These are phyloP conservation scores for Aspergillus quadricinctus DNA, from an alignment of 2,329 filamentous ascomycete species.

Conservation along the genomic window DNA sequence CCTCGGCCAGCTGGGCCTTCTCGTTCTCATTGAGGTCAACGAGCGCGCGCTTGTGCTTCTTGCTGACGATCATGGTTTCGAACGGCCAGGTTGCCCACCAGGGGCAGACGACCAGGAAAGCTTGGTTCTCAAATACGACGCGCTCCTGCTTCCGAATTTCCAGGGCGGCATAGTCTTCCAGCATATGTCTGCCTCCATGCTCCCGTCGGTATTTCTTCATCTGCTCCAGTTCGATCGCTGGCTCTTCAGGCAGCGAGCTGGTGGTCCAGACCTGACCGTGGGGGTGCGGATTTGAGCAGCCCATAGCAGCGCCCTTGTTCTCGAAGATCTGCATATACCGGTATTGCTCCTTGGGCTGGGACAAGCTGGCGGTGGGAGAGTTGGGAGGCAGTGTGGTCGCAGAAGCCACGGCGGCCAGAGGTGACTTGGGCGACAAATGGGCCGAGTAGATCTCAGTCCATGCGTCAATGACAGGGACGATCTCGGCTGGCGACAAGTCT, in stretches of 20 bases:
- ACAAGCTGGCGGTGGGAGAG: slow-evolving; percentile 41
- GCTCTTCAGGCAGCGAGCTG: slow-evolving; percentile 85
- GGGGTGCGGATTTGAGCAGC: slow-evolving; percentile 96
- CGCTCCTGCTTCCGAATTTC: slow-evolving; percentile 79
- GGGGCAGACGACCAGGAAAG: slow-evolving; percentile 82
- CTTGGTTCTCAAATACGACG: slow-evolving; percentile 80
- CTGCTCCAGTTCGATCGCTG: slow-evolving; percentile 70
- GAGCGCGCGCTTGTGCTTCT: slow-evolving; percentile 76
- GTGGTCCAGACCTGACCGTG: slow-evolving; percentile 97
- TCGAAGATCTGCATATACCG: slow-evolving; percentile 99
- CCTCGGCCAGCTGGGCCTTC: slow-evolving; percentile 70
- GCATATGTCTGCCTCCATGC: slow-evolving; percentile 68
- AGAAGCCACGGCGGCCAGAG: slow-evolving; percentile 50
- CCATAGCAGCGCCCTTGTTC: slow-evolving; percentile 97
- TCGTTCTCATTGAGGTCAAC: slow-evolving; percentile 74
- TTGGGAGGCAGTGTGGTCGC: slow-evolving; percentile 46
- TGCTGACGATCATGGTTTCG: slow-evolving; percentile 84
- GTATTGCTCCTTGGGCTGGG: slow-evolving; percentile 68
- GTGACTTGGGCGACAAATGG: slow-evolving; percentile 69
- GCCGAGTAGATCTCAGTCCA: slow-evolving; percentile 89
- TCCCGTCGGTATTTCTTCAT: slow-evolving; percentile 72
- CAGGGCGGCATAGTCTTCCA: slow-evolving; percentile 81
- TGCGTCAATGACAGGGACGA: slow-evolving; percentile 76
- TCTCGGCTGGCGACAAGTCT: slow-evolving; percentile 73
- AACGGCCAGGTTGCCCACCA: slow-evolving; percentile 99